Base-by-base conservation (phyloP, 2,329 filamentous ascomycete genomes). In the Clonostachys chloroleuca region DNA sequence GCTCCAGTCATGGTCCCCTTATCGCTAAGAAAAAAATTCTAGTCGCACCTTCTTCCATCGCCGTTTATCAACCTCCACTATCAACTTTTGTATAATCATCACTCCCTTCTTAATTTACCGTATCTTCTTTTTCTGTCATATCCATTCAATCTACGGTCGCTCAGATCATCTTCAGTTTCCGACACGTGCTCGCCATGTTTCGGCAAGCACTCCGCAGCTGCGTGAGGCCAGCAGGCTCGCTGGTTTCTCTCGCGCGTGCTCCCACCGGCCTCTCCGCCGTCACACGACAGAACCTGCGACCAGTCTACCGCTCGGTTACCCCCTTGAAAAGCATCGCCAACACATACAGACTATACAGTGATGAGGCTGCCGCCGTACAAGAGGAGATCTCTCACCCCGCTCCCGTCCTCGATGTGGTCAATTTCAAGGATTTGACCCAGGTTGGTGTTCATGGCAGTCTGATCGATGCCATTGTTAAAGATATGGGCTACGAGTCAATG, bases 401-500 rank as follows among this genome's bases (percentile, higher is more conserved):
- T 20, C 24, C 58, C 10, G 47, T 55, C 3, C 61, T 54, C 13
- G 58, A 61, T 12, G 43, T 66, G 46, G 63, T 65, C 20, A 58
- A 61, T 6, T 83, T 83, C 53, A 53, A 52, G 12, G 72, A 79
- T 3, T 66, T 83, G 12, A 39, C 52, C 4, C 49, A 57, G 2
- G 53, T 75, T 16, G 75, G 74, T 34, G 78, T 95, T 40, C 75
- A 92, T 59, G 60, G 67, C 20, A 80, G 75, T 49, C 68, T 96
- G 45, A 74, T 95, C 52, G 60, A 74, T 5, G 78, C 85, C 24
- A 83, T 99, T 56, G 87, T 80, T 2, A 56, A 78, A 6, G 79
- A 82, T 45, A 88, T 97, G 84, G 72, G 77, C 30, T 86, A 96
- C 56, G 79, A 86, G 44, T 81, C 74, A 39, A 97, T 99, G 94